A percentile compares a stretch with the other conserved stretches of the same genome.
phyloP scores from a whole-genome alignment of 306 rosid species.

The Albizia julibrissin region DNA sequence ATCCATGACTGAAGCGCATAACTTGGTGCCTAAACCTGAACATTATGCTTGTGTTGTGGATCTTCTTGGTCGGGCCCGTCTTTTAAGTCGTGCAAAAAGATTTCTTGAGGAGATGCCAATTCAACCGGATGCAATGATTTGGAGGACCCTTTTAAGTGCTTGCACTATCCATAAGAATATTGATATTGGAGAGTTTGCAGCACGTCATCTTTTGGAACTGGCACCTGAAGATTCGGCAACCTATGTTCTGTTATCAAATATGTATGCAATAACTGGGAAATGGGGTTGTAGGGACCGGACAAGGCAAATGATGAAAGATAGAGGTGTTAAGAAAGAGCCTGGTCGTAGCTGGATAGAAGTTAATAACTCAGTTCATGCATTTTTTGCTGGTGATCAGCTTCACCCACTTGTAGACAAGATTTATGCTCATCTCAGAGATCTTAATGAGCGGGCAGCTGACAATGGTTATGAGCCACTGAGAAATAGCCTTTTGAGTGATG shows the following conservation, averaged over 20 bases:
- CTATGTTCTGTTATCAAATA: slow-evolving; percentile 77
- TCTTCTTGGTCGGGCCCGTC: slow-evolving; percentile 85
- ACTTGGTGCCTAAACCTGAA: slow-evolving; percentile 74
- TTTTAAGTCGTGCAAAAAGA: slow-evolving; percentile 56
- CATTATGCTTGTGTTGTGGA: slow-evolving; percentile 88
- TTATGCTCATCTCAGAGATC: neutral
- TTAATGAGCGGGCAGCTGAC: neutral
- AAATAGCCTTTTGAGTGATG: slow-evolving; percentile 10
- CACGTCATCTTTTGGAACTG: slow-evolving; percentile 69
- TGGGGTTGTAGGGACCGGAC: slow-evolving; percentile 78
- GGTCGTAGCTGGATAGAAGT: neutral
- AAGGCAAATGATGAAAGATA: slow-evolving; percentile 77
- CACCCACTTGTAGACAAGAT: neutral
- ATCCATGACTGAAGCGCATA: slow-evolving; percentile 71
- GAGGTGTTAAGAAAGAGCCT: slow-evolving; percentile 44
- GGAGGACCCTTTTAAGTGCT: slow-evolving; percentile 93
- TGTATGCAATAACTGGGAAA: slow-evolving; percentile 77
- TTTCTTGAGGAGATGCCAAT: slow-evolving; percentile 77
- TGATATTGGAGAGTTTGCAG: slow-evolving; percentile 86
- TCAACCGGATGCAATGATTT: slow-evolving; percentile 75
- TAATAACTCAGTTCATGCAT: neutral
- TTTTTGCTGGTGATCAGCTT: neutral
- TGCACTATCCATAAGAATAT: slow-evolving; percentile 65
- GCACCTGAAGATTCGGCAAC: slow-evolving; percentile 92
- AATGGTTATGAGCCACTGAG: neutral